A percentile compares a stretch with the other conserved stretches of the same genome.
Evolutionary conservation across 805 yeast species (phyloP).

Genomic region (Hanseniaspora clermontiae): DNA sequence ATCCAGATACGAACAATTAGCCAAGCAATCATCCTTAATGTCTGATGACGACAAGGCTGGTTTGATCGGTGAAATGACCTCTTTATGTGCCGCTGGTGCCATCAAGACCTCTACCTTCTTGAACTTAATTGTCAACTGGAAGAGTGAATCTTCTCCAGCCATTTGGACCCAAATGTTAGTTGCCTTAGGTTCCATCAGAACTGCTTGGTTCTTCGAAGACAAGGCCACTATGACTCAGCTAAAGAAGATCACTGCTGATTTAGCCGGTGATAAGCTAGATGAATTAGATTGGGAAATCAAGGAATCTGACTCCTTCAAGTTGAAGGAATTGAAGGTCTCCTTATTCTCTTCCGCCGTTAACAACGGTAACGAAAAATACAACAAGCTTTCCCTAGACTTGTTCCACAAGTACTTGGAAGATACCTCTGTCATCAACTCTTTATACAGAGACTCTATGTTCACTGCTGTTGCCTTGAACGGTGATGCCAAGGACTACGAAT

Average conservation of each 20-base stretch:
- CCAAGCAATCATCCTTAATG: slow-evolving; percentile 43
- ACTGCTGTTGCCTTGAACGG: slow-evolving; percentile 55
- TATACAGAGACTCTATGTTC: slow-evolving; percentile 56
- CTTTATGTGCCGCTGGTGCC: slow-evolving; percentile 59
- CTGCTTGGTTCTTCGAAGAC: slow-evolving; percentile 46
- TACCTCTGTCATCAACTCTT: slow-evolving; percentile 57
- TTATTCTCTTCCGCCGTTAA: slow-evolving; percentile 50
- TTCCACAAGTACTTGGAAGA: slow-evolving; percentile 45
- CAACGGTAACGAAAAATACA: slow-evolving; percentile 38
- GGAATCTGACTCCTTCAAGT: slow-evolving; percentile 42
- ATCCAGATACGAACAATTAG: slow-evolving; percentile 57
- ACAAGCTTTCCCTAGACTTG: slow-evolving; percentile 34
- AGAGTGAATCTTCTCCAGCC: slow-evolving; percentile 45
- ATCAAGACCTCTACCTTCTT: slow-evolving; percentile 50
- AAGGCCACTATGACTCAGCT: slow-evolving; percentile 37
- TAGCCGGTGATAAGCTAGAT: slow-evolving; percentile 42
- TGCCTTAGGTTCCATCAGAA: slow-evolving; percentile 37
- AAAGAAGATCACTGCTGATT: slow-evolving; percentile 39
- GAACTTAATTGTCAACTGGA: slow-evolving; percentile 48
- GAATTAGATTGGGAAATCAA: slow-evolving; percentile 55
- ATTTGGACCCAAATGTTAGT: slow-evolving; percentile 54
- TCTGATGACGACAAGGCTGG: slow-evolving; percentile 71
- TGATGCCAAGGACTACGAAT: slow-evolving; percentile 48
- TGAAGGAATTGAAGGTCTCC: slow-evolving; percentile 53
- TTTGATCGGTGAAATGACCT: slow-evolving; percentile 64